Percentiles rank a stretch among this genome's conserved stretches.
phyloP scores from a whole-genome alignment of 768 basidiomycete genomes.

The Tricholoma hemisulphureum region DNA sequence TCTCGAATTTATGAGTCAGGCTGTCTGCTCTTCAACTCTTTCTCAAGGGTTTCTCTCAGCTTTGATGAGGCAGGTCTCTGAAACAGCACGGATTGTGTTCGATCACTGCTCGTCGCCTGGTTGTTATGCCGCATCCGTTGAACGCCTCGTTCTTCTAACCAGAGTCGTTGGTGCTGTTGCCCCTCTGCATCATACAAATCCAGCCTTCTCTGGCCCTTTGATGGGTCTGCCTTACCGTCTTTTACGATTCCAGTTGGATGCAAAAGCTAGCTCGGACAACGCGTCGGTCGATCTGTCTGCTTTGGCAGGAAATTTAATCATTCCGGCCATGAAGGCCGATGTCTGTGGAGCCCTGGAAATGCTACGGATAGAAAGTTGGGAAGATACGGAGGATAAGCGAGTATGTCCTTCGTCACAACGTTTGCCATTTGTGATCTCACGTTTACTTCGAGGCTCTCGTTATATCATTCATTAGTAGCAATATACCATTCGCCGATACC shows the following conservation, averaged over 20 bases:
- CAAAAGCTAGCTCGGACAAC: constrained; percentile 40
- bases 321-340: constrained; percentile 30
- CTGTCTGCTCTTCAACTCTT: constrained; percentile 41
- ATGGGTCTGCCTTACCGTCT: constrained; percentile 36
- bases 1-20: constrained; percentile 41
- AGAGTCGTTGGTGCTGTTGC: constrained; percentile 37
- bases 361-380: constrained; percentile 27
- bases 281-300: constrained; percentile 31
- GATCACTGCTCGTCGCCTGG: constrained; percentile 42
- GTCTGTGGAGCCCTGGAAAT: constrained; percentile 36
- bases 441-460: constrained; percentile 23
- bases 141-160: constrained; percentile 39
- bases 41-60: constrained; percentile 52
- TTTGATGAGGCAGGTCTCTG: constrained; percentile 40
- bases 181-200: constrained; percentile 23
- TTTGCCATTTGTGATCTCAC: not conserved
- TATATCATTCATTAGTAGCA: constrained; percentile 26
- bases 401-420: constrained; percentile 13
- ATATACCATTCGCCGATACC: constrained; percentile 22
- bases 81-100: constrained; percentile 40
- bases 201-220: constrained; percentile 33
- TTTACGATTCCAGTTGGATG: constrained; percentile 44
- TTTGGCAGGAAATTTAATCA: constrained; percentile 14
- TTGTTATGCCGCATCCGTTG: constrained; percentile 30
- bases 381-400: constrained; percentile 28